These are phyloP conservation scores for Polygonum maritimum DNA, from an alignment of 148 eudicot genomes.

Conservation along the genomic window DNA sequence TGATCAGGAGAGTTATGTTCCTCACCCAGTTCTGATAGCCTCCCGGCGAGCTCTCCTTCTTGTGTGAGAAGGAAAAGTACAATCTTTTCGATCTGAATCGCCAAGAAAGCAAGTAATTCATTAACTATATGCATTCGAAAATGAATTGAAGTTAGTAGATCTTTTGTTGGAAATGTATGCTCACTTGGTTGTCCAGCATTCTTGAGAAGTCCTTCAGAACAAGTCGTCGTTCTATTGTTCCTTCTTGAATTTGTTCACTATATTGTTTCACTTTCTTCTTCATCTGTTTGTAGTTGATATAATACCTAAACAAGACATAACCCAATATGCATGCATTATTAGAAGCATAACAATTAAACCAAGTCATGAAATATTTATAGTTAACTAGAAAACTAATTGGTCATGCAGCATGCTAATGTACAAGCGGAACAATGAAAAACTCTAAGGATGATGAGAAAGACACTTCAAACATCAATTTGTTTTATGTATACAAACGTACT, in stretches of 20 bases:
- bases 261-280: slow-evolving; percentile 47
- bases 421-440: too few species aligned
- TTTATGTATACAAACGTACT: too few species aligned
- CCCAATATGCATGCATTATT: background rate
- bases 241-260: slow-evolving; percentile 32
- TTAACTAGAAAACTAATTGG: background rate
- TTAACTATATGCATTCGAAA: too few species aligned
- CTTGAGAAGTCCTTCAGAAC: slow-evolving; percentile 52
- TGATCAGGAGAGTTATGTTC: slow-evolving; percentile 34
- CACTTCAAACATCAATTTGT: too few species aligned
- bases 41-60: slow-evolving; percentile 60
- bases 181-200: slow-evolving; percentile 53
- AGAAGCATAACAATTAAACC: background rate
- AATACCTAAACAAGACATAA: slow-evolving; percentile 25
- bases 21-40: slow-evolving; percentile 40
- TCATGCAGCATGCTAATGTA: too few species aligned
- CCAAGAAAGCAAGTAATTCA: background rate
- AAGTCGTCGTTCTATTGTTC: slow-evolving; percentile 29
- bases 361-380: too few species aligned
- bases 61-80: slow-evolving; percentile 62
- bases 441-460: too few species aligned
- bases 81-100: slow-evolving; percentile 51
- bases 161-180: background rate
- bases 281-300: slow-evolving; percentile 50
- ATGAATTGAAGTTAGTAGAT: background rate